phyloP scores from a whole-genome alignment of 495 filamentous ascomycete species.

The Immersiella caudata region DNA sequence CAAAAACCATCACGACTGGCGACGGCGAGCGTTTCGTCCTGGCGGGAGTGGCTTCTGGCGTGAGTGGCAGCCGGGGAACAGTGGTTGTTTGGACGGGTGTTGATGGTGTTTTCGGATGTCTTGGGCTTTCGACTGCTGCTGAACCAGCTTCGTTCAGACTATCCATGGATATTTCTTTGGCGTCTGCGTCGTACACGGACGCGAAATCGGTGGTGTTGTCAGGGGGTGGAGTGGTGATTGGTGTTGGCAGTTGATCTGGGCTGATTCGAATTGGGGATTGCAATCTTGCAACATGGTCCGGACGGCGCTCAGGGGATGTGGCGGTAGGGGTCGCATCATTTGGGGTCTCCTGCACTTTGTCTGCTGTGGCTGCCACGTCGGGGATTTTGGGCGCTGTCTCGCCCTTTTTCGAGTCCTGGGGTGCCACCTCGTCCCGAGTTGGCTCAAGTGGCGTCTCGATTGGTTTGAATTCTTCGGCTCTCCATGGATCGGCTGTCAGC shows the following conservation, averaged over 20 bases:
- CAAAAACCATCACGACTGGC: constrained; percentile 5
- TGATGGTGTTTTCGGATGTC: background rate
- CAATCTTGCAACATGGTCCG: no score
- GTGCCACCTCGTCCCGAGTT: background rate
- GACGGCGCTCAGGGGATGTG: background rate
- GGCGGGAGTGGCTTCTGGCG: constrained; percentile 22
- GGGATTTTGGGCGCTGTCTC: background rate
- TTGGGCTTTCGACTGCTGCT: background rate
- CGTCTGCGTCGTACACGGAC: background rate
- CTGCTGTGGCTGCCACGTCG: no score
- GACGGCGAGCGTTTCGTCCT: background rate
- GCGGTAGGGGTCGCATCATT: background rate
- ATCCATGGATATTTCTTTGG: background rate
- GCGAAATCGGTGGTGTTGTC: background rate
- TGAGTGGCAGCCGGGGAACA: background rate
- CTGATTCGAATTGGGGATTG: background rate
- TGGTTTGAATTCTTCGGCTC: background rate
- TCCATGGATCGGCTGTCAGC: background rate
- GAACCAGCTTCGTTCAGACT: no score
- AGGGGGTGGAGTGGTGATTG: constrained; percentile 9
- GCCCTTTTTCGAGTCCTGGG: no score
- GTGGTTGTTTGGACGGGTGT: background rate
- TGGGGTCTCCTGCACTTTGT: no score
- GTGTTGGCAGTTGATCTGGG: constrained; percentile 15
- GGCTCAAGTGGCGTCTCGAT: constrained; percentile 4